phyloP scores from a whole-genome alignment of 148 eudicot genomes.

The Fagopyrum esculentum region DNA sequence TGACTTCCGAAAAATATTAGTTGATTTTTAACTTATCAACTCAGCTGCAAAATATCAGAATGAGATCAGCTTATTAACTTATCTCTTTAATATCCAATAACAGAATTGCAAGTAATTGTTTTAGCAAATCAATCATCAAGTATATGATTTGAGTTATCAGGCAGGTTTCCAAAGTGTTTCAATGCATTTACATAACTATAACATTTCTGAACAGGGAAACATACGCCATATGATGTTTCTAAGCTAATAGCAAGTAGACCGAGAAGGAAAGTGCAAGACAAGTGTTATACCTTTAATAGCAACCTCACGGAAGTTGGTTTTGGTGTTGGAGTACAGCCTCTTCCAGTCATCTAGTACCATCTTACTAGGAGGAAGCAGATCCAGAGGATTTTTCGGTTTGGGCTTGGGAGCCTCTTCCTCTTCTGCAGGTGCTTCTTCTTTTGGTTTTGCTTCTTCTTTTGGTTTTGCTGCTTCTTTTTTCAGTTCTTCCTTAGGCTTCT shows the following conservation, averaged over 20 bases:
- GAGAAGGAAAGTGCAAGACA: neutral
- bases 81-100: no score
- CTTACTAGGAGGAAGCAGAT: constrained; percentile 75
- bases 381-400: constrained; percentile 75
- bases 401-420: constrained; percentile 84
- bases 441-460: constrained; percentile 46
- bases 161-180: neutral
- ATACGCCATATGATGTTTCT: neutral
- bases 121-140: no score
- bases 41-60: no score
- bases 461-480: constrained; percentile 41
- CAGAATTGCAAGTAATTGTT: no score
- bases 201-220: no score
- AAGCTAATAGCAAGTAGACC: neutral
- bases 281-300: constrained; percentile 53
- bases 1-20: no score
- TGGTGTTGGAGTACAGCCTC: constrained; percentile 84
- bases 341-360: constrained; percentile 92
- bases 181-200: neutral
- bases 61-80: no score
- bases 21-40: no score
- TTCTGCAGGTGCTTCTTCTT: constrained; percentile 33
- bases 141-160: no score
- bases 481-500: constrained; percentile 48
- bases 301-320: constrained; percentile 84